Evolutionary conservation across 1,284 basidiomycete genomes (phyloP), one percentile per base, ranked within the genome.

Genomic region (Leccinum fuscescens): DNA sequence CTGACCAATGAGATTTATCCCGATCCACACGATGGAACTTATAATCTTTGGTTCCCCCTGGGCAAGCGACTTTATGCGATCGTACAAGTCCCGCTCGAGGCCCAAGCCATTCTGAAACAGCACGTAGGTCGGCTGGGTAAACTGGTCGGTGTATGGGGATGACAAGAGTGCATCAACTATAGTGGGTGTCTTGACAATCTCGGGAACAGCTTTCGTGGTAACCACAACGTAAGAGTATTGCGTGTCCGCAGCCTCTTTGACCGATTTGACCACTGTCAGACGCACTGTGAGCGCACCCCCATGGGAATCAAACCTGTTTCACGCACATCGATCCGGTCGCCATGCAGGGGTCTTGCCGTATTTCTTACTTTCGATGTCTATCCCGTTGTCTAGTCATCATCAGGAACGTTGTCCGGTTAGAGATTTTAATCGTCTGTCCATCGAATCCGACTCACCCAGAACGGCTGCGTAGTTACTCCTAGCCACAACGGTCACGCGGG

Each of bases 71-170:
- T 81, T 80, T 9, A 88, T 69, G 0, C 81, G 78, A 4, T 80
- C 66, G 66, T 88, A 86, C 31, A 92, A 75, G 60, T 90, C 89
- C 29, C 76, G 76, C 69, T 93, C 91, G 22, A 92, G 85, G 31
- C 85, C 86, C 4, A 94, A 76, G 2, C 92, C 91, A 70, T 94
- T 93, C 75, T 92, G 89, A 50, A 93, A 73, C 14, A 93, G 70
- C 2, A 89, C 84, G 65, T 89, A 89, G 1, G 81, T 82, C 0
- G 85, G 85, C 64, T 86, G 84, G 2, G 74, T 64, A 63, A 80
- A 74, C 15, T 67, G 67, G 5, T 80, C 78, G 3, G 76, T 69
- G 66, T 88, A 88, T 1, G 80, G 76, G 1, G 77, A 62, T 0
- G 79, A 77, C 27, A 93, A 76, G 1, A 89, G 75, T 1, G 89